Evolutionary conservation across 371 early-diverging fungal genomes (phyloP), one percentile per base, ranked within the genome.

Genomic region (Apophysomyces elegans): DNA sequence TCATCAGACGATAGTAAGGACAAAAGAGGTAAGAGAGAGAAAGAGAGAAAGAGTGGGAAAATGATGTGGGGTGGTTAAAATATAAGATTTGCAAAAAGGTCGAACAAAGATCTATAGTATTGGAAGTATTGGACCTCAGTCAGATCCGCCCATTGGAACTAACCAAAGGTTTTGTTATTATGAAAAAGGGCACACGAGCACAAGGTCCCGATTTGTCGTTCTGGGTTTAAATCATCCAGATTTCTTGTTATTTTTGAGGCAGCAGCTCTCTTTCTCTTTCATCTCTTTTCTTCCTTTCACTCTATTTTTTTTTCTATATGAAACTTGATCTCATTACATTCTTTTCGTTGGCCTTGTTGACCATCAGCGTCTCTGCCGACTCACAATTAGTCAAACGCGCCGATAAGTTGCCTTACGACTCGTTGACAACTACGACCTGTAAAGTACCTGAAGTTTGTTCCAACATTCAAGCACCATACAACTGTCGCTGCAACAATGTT

Each of bases 401-500:
- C 37, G 61, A 72, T 50, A 71, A 76, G 32, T 56, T 80, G 9
- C 81, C 81, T n/a, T 80, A 70, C 62, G 69, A 58, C 26, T 64
- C 73, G 9, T 64, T 80, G 18, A 76, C 81, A 13, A 62, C 63
- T 16, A 47, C 74, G n/a, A 59, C 66, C 16, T 80, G 81, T 65
- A 56, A 63, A 39, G 65, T 58, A 8, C 78, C 78, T 21, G 21
- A 65, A 1, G 67, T 69, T 9, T 80, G 81, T 60, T 62, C 63
- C 58, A 80, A 69, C 43, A 74, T 80, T 35, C 46, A 66, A 5
- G 37, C 45, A 9, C 69, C 63, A 26, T 65, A 70, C 14, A 73
- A 54, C 32, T 80, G 81, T 60, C 74, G 74, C 16, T 80, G 81
- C 56, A 78, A 67, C 41, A 69, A 69, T 37, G 60, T 62, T 18